These are phyloP conservation scores for Penicillium cosmopolitanum DNA, from an alignment of 495 filamentous ascomycete species.

Conservation along the genomic window DNA sequence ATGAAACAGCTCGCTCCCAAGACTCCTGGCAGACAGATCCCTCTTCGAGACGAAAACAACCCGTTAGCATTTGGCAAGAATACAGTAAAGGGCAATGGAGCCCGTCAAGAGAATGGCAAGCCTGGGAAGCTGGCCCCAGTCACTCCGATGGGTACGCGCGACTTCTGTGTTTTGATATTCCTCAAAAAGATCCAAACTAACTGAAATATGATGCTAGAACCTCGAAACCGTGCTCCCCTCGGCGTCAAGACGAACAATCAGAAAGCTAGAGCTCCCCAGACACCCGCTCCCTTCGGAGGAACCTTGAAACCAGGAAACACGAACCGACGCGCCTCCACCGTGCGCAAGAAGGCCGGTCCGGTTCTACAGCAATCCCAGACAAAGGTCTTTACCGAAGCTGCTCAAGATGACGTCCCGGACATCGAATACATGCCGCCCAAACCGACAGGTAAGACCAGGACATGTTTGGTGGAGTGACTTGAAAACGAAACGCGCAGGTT, in stretches of 20 bases:
- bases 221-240: constrained; percentile 75
- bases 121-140: constrained; percentile 69
- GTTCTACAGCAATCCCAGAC: constrained; percentile 38
- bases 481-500: not conserved
- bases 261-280: constrained; percentile 74
- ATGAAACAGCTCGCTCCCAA: constrained; percentile 67
- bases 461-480: constrained; percentile 46
- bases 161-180: not conserved
- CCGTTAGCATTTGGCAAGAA: constrained; percentile 65
- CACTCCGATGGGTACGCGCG: constrained; percentile 76
- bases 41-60: constrained; percentile 86
- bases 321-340: constrained; percentile 52
- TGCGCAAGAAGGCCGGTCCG: constrained; percentile 51
- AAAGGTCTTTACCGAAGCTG: constrained; percentile 32
- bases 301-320: constrained; percentile 52
- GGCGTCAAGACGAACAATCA: constrained; percentile 97
- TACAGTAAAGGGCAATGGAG: constrained; percentile 62
- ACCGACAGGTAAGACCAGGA: constrained; percentile 50
- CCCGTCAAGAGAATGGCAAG: constrained; percentile 68
- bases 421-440: constrained; percentile 77
- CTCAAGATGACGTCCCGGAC: constrained; percentile 67
- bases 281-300: constrained; percentile 54
- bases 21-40: constrained; percentile 80
- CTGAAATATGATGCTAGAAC: constrained; percentile 45
- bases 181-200: constrained; percentile 26